These are phyloP conservation scores for Nigrospora sphaerica DNA, from an alignment of 2,329 filamentous ascomycete genomes.

Conservation along the genomic window DNA sequence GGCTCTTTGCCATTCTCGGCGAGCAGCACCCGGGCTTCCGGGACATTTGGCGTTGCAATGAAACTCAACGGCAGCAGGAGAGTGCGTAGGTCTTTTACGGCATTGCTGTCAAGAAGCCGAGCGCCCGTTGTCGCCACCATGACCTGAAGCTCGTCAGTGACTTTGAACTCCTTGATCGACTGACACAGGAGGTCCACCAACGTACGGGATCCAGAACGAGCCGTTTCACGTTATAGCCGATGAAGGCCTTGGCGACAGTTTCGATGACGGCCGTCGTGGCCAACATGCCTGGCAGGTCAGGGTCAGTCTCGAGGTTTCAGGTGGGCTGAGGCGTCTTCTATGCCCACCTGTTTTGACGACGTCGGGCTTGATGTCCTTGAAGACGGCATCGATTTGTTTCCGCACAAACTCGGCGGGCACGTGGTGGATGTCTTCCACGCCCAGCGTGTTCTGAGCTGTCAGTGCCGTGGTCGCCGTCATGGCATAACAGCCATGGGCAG, in stretches of 20 bases:
- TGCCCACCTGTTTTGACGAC: slow-evolving; percentile 81
- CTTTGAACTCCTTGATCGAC: neutral
- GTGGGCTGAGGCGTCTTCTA: no score
- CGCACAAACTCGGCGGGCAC: slow-evolving; percentile 72
- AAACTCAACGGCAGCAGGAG: slow-evolving; percentile 60
- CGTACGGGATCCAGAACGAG: slow-evolving; percentile 71
- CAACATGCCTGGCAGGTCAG: slow-evolving; percentile 61
- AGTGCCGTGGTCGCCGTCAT: slow-evolving; percentile 94
- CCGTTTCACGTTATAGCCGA: slow-evolving; percentile 45
- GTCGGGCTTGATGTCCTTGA: slow-evolving; percentile 80
- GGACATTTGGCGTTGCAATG: slow-evolving; percentile 70
- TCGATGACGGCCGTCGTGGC: slow-evolving; percentile 64
- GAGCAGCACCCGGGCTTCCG: slow-evolving; percentile 63
- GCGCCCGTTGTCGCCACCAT: slow-evolving; percentile 86
- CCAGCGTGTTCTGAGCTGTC: slow-evolving; percentile 90
- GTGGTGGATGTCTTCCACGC: slow-evolving; percentile 74
- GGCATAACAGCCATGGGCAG: slow-evolving; percentile 87
- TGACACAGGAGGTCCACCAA: neutral
- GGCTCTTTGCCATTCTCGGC: slow-evolving; percentile 36
- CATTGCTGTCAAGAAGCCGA: slow-evolving; percentile 56
- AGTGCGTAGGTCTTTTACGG: slow-evolving; percentile 52
- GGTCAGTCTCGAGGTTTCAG: neutral
- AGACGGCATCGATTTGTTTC: slow-evolving; percentile 78
- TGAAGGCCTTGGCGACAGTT: slow-evolving; percentile 59
- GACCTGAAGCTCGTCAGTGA: slow-evolving; percentile 48